Evolutionary conservation across 2,329 filamentous ascomycete species (phyloP).

Genomic region (Chaetomium sp.): DNA sequence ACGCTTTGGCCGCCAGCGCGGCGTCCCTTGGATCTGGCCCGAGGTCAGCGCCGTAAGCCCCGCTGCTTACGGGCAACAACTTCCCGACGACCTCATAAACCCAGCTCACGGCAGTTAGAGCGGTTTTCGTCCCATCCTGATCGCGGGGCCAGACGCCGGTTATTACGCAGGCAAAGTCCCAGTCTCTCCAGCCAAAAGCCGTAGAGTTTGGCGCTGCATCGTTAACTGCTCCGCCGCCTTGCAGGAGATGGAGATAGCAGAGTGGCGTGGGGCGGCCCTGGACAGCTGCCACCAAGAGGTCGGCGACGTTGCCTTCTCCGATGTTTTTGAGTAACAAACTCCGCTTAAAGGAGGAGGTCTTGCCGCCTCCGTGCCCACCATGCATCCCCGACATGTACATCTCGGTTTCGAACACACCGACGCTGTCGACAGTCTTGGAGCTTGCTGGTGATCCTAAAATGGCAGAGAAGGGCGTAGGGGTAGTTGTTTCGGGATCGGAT

Average conservation of each 20-base stretch:
- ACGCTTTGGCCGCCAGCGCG: slow-evolving; percentile 54
- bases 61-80: slow-evolving; percentile 53
- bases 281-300: slow-evolving; percentile 49
- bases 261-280: slow-evolving; percentile 51
- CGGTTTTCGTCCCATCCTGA: slow-evolving; percentile 48
- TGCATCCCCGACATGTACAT: slow-evolving; percentile 65
- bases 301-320: slow-evolving; percentile 39
- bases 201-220: slow-evolving; percentile 49
- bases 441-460: slow-evolving; percentile 42
- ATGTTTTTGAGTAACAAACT: slow-evolving; percentile 61
- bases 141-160: slow-evolving; percentile 63
- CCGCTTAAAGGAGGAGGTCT: slow-evolving; percentile 66
- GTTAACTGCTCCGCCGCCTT: slow-evolving; percentile 57
- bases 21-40: slow-evolving; percentile 63
- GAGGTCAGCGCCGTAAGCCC: slow-evolving; percentile 63
- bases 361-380: slow-evolving; percentile 57
- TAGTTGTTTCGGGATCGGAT: slow-evolving; percentile 18
- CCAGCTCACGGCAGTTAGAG: slow-evolving; percentile 51
- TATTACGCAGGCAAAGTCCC: slow-evolving; percentile 65
- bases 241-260: slow-evolving; percentile 65
- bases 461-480: slow-evolving; percentile 20
- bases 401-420: slow-evolving; percentile 59
- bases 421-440: slow-evolving; percentile 46
- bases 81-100: slow-evolving; percentile 54
- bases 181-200: slow-evolving; percentile 65